Evolutionary conservation across 2,329 filamentous ascomycete species (phyloP), one percentile per base, ranked within the genome.

Genomic region (Ceratocystis huliohia): DNA sequence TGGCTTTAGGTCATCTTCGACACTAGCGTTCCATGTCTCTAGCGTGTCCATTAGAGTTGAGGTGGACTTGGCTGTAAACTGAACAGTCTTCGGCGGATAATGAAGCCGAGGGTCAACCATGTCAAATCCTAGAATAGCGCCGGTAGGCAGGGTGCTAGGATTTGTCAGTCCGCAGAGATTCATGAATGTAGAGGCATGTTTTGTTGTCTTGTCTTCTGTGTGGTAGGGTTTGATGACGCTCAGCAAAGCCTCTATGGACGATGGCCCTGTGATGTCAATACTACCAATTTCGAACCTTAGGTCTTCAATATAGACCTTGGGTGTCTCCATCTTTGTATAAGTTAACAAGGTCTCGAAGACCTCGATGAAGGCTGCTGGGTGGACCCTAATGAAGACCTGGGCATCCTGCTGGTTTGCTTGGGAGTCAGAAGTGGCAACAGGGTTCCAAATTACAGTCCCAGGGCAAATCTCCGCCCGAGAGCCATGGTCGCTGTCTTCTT

Each of bases 31-130:
- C 88, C 91, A 95, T 2, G 77, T 72, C 1, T 87, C 82, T 25
- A 94, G 78, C 2, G 80, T 75, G 62, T 87, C 78, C 5, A 88
- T 77, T 10, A 92, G 75, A 2, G 72, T 71, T 69, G 22, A 45
- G 15, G 25, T 63, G 46, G 30, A 61, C 28, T 8, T 72, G 71
- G 8, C 17, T 17, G 78, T 74, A 44, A 75, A 70, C n/a, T 77
- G 73, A 28, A 82, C 73, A 53, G 80, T 82, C 63, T 81, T 81
- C 1, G 89, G 88, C 8, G 92, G 92, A 73, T 91, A 88, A 67
- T 82, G 81, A 17, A 97, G 80, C 7, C 93, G 86, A 37, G 93
- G 91, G 73, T 99, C 94, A 65, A 85, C 81, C 2, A 88, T 79
- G 1, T 84, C 80, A 73, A 97, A 94, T 0, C 83, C 80, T 2